Percentiles rank a stretch among this genome's conserved stretches.
phyloP scores from a whole-genome alignment of 148 eudicot species.

The Limonium bicolor region DNA sequence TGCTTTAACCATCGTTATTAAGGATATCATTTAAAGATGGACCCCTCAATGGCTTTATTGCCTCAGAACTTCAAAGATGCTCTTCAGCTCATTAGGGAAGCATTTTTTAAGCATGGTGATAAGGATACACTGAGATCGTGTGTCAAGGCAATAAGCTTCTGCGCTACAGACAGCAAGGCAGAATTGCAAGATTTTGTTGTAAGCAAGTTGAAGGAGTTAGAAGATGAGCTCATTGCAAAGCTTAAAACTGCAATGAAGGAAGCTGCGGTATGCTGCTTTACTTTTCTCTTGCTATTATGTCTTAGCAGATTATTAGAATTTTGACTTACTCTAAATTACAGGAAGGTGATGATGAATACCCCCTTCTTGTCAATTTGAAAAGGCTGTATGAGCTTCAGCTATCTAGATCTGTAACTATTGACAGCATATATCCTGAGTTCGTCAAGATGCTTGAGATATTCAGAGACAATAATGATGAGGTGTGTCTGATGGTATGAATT shows the following conservation, averaged over 20 bases:
- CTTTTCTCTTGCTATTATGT: not conserved
- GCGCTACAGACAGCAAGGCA: constrained; percentile 57
- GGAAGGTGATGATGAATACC: constrained; percentile 88
- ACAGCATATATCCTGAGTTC: constrained; percentile 52
- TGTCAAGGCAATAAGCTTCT: constrained; percentile 61
- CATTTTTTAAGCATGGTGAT: constrained; percentile 84
- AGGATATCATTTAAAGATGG: not conserved
- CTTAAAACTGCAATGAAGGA: constrained; percentile 75
- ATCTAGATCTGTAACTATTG: constrained; percentile 46
- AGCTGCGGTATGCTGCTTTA: constrained; percentile 77
- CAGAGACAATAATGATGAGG: constrained; percentile 78
- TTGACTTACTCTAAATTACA: constrained; percentile 15
- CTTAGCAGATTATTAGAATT: constrained; percentile 3
- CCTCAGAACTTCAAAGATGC: constrained; percentile 59
- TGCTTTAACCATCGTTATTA: not conserved
- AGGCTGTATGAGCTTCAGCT: constrained; percentile 91
- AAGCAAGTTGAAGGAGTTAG: constrained; percentile 65
- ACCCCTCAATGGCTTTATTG: constrained; percentile 6
- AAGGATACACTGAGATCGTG: constrained; percentile 84
- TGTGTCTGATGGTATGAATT: too few species aligned
- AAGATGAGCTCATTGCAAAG: constrained; percentile 61
- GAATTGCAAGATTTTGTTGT: constrained; percentile 83
- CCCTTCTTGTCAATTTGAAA: constrained; percentile 78
- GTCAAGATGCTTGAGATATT: constrained; percentile 41
- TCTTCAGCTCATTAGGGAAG: constrained; percentile 71